Base-by-base conservation (phyloP, 768 basidiomycete species). In the Tephrocybe sp. region DNA sequence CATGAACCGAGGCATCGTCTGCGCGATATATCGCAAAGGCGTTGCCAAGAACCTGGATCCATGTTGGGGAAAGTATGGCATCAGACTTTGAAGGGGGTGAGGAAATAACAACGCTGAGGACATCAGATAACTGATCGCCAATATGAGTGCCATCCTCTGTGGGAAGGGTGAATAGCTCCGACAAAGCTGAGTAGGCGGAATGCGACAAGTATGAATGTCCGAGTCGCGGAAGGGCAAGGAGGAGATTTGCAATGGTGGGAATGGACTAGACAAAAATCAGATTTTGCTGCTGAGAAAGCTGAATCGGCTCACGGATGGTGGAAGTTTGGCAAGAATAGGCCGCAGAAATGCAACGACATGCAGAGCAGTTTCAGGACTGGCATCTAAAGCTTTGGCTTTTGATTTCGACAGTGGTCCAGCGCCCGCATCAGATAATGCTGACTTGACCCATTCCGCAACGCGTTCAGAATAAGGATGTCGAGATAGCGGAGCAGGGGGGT, bases 151-250 rank as follows among this genome's bases (percentile, higher is more conserved):
- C 76, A 40, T 83, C 82, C 44, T 77, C 72, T 10, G 73, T 64
- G 2, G 80, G 75, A 14, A 75, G 65, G 19, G 78, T 65, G 54
- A 98, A 85, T 4, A 98, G 76, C 56, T 87, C 86, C 30, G 94
- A 84, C 56, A 99, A 77, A 42, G 95, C 79, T 34, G 88, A 84
- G 65, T 95, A 98, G 26, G 89, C 78, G 12, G 90, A 83, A 66
- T 94, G 87, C 1, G 95, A 88, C 38, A 99, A 78, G 66, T 94
- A 97, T 17, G 89, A 82, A 59, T 91, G 93, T 34, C 88, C 89
- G 7, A 96, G 77, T 49, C 91, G 87, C 16, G 96, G 93, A 30
- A 98, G 82, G 19, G 80, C 73, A 5, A 98, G 82, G 22, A 98
- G 80, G 17, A 82, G 71, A 16, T 79, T 75, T 17, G 85, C 85